Conservation (phyloP, 2,329 filamentous ascomycete species). For the Aureobasidium lini region DNA sequence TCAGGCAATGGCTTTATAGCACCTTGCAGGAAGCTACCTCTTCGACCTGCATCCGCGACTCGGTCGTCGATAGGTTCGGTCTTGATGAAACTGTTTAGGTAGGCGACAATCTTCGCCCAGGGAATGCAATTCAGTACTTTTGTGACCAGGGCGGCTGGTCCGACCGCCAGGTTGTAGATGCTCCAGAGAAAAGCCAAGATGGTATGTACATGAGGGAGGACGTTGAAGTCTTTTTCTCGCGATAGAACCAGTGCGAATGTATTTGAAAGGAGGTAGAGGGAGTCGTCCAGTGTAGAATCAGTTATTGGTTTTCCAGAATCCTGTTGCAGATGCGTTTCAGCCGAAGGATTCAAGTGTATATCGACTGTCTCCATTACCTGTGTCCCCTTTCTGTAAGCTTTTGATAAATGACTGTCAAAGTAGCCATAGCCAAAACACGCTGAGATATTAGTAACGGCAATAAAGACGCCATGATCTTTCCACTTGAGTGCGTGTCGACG, state of each 20-base stretch:
- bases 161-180: slow-evolving; percentile 24
- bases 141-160: neutral
- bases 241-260: slow-evolving; percentile 34
- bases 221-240: slow-evolving; percentile 28
- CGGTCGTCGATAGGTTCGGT: slow-evolving; percentile 29
- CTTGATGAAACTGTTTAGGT: slow-evolving; percentile 46
- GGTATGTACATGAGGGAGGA: slow-evolving; percentile 56
- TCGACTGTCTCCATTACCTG: neutral
- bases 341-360: neutral
- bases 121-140: slow-evolving; percentile 38
- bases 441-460: slow-evolving; percentile 51
- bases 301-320: neutral
- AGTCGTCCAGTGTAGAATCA: neutral
- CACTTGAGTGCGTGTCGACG: slow-evolving; percentile 34
- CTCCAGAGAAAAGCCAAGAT: slow-evolving; percentile 52
- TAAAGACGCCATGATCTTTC: slow-evolving; percentile 51
- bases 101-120: slow-evolving; percentile 46
- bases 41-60: slow-evolving; percentile 28
- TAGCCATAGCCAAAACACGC: slow-evolving; percentile 48
- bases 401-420: slow-evolving; percentile 41
- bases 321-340: neutral
- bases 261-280: slow-evolving; percentile 1
- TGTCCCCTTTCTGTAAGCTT: slow-evolving; percentile 7
- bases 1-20: slow-evolving; percentile 55
- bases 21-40: slow-evolving; percentile 32